Evolutionary conservation across 257 asterid species (phyloP).

Genomic region (Anisodus acutangulus): DNA sequence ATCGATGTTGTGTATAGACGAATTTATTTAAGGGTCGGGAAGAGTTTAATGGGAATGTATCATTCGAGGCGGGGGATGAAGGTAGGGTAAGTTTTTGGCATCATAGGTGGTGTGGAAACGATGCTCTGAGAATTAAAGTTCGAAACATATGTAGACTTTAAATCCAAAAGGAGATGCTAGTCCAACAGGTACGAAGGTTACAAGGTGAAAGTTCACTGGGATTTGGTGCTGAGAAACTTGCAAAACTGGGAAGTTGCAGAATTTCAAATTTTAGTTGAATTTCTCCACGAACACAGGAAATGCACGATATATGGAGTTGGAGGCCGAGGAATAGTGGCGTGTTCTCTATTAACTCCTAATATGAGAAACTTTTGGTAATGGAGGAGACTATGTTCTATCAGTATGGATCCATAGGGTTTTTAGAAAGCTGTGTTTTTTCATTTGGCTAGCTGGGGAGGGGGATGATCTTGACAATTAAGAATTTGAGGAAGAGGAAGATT

Average conservation of each 20-base stretch:
- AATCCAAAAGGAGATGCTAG: conserved; percentile 4
- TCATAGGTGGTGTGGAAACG: not conserved
- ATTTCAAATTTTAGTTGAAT: not conserved
- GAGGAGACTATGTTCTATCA: not conserved
- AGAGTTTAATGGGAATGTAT: conserved; percentile 1
- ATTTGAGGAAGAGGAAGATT: conserved; percentile 20
- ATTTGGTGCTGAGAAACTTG: not conserved
- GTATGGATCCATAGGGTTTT: not conserved
- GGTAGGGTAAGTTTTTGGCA: not conserved
- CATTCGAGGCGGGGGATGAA: not conserved
- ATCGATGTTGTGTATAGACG: not conserved
- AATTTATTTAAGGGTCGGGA: not conserved
- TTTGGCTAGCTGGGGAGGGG: not conserved
- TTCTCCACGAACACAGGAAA: not conserved
- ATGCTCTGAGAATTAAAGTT: not conserved
- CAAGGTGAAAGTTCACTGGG: not conserved
- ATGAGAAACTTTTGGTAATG: conserved; percentile 10
- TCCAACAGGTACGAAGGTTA: not conserved
- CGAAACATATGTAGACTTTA: not conserved
- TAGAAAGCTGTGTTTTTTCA: not conserved
- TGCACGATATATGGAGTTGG: not conserved
- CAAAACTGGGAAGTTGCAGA: not conserved
- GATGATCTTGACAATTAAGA: conserved; percentile 13
- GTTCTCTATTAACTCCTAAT: not conserved
- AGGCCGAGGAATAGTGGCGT: not conserved